Base-by-base conservation (phyloP, 352 stramenopile genomes). In the Phytopythium vexans region DNA sequence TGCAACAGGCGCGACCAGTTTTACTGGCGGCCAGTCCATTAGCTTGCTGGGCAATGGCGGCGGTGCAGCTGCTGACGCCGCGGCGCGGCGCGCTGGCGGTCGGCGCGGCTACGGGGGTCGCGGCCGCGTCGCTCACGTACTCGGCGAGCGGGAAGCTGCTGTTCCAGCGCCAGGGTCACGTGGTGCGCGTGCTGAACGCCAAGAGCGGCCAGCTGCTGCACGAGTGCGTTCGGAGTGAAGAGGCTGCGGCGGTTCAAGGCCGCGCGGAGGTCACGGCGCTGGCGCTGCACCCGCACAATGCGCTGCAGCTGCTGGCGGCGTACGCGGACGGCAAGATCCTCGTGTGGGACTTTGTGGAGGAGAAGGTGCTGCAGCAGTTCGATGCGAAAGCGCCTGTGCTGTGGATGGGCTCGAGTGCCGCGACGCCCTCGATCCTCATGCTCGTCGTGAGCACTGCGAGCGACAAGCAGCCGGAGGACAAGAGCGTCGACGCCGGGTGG, bases 111-210 rank as follows among this genome's bases (percentile, higher is more conserved):
- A 44, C 54, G 5, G 54, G 60, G 3, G 54, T 58, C 0, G 0
- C 45, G 6, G 58, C 56, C 31, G 47, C 72, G 9, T 53, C 72
- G 52, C 68, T 92, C 43, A 53, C 72, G 40, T 90, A 88, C 55
- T 88, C 84, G 11, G 43, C 58, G 3, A 79, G 92, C 57, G 82
- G 75, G 14, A 85, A 78, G 58, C 82, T 82, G 58, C 63, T 94
- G 31, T 94, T 92, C 69, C 77, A 92, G 66, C 76, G 77, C 49
- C 77, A 91, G 35, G 74, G 70, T n/a, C 73, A 89, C 56, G 73
- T 84, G 43, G 60, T 94, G 9, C 78, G 77, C 45, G 80, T 92
- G 40, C 66, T 88, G 34, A 77, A 87, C 61, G 71, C 76, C 47
- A 74, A 75, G 56, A 94, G 77, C 55, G 84, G 84, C 6, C 77